Base-by-base conservation (phyloP, 768 basidiomycete species). In the Phanerodontia chrysosporium region DNA sequence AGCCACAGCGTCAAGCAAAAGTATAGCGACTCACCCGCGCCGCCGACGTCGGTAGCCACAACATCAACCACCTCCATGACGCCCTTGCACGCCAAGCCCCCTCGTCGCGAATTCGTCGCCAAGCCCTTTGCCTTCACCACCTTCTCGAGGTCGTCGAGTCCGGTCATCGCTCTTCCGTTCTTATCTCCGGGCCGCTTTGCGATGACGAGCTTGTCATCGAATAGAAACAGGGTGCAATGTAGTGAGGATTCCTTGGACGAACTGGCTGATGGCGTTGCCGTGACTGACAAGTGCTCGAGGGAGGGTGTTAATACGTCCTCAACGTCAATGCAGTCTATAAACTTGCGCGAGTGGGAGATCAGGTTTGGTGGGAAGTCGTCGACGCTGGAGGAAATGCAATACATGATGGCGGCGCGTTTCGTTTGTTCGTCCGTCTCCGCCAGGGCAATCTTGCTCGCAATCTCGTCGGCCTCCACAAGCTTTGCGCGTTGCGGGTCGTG, bases 391-490 rank as follows among this genome's bases (percentile, higher is more conserved):
- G 83, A 86, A 27, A 98, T 77, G 65, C 88, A 90, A 71, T 90
- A 92, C 78, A 98, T 87, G 54, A 91, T 86, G 1, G 92, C 86
- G 1, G 93, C 93, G 16, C 92, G 83, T 72, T 89, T 89, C 0
- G 94, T 98, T 67, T 92, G 85, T 63, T 94, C 92, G 71, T 96
- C 94, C 8, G 92, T 83, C 74, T 97, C 94, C 44, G 95, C 95
- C 32, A 82, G 81, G 13, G 95, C 97, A 60, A 99, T 97, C 64
- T 86, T 89, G 69, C 88, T 89, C 6, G 95, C 92, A 62, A 93
- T 84, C 58, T 90, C 89, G 64, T 92, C 88, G 1, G 94, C 92
- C 68, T 96, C 92, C 4, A 83, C 72, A 22, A 98, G 76, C 69
- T 88, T 91, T 9, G 80, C 78, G 28, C 92, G 82, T 64, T 95